These are phyloP conservation scores for Pholiota microspora DNA, from an alignment of 768 basidiomycete genomes.

Conservation along the genomic window DNA sequence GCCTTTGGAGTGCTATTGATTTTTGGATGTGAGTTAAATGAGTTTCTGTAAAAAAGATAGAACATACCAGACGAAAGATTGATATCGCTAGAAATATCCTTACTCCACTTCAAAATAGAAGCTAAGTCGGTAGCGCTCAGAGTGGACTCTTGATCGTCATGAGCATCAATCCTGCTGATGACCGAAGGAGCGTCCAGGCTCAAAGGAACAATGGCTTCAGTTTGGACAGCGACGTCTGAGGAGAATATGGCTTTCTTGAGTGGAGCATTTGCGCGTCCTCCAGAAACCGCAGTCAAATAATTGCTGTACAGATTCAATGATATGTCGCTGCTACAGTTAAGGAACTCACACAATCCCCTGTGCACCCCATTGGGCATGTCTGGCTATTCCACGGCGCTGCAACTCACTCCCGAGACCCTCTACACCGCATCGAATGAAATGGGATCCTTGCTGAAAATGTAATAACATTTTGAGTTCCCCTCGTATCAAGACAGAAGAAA, in stretches of 20 bases:
- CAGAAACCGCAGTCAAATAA: conserved; percentile 46
- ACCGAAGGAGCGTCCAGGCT: conserved; percentile 23
- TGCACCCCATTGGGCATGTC: conserved; percentile 73
- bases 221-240: conserved; percentile 64
- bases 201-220: conserved; percentile 35
- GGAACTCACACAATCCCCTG: conserved; percentile 58
- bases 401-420: conserved; percentile 67
- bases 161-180: conserved; percentile 32
- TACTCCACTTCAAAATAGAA: conserved; percentile 72
- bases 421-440: conserved; percentile 63
- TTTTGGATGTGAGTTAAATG: not conserved
- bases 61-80: conserved; percentile 57
- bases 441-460: conserved; percentile 57
- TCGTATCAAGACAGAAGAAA: not conserved
- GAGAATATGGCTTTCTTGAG: conserved; percentile 56
- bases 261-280: conserved; percentile 42
- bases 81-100: conserved; percentile 72
- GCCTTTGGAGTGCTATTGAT: conserved; percentile 50
- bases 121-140: conserved; percentile 60
- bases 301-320: conserved; percentile 31
- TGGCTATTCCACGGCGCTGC: conserved; percentile 61
- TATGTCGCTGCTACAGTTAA: not conserved
- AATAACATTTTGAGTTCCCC: not conserved
- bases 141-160: conserved; percentile 56
- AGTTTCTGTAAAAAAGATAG: not conserved